Evolutionary conservation across 1,284 basidiomycete species (phyloP).

Genomic region (Ganoderma multipileum): DNA sequence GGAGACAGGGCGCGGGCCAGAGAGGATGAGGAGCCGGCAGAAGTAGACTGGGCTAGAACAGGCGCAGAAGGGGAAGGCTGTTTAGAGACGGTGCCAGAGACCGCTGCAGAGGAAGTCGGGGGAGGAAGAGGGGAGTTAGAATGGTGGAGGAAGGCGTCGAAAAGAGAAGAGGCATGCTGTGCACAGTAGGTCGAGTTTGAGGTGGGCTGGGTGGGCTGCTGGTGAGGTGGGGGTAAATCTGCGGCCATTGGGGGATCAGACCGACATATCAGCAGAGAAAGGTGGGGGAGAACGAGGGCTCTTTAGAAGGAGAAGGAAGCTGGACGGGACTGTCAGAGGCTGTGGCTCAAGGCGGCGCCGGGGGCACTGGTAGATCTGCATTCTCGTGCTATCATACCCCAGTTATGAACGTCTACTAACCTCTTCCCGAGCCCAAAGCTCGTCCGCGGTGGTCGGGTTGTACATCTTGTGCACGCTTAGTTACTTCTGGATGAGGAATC

Average conservation of each 20-base stretch:
- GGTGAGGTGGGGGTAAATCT: neutral
- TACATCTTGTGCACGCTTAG: neutral
- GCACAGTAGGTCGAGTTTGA: neutral
- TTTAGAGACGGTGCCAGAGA: neutral
- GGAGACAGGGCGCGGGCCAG: neutral
- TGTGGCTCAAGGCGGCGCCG: neutral
- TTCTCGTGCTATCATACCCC: neutral
- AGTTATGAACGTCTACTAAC: neutral
- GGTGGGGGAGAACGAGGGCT: neutral
- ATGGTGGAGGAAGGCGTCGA: slow-evolving; percentile 7
- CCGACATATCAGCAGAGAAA: neutral
- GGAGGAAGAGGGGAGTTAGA: neutral
- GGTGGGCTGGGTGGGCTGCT: neutral
- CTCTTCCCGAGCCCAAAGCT: neutral
- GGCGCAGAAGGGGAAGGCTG: neutral
- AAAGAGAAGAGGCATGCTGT: neutral
- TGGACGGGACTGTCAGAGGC: neutral
- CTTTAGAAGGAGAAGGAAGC: neutral
- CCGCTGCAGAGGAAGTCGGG: neutral
- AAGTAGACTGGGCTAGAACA: neutral
- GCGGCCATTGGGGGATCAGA: slow-evolving; percentile 1
- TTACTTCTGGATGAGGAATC: neutral
- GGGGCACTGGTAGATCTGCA: neutral
- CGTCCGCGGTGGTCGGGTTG: too few relatives aligned
- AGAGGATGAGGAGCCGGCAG: neutral